phyloP scores from a whole-genome alignment of 805 yeast species.

The Vanderwaltozyma verrucispora region DNA sequence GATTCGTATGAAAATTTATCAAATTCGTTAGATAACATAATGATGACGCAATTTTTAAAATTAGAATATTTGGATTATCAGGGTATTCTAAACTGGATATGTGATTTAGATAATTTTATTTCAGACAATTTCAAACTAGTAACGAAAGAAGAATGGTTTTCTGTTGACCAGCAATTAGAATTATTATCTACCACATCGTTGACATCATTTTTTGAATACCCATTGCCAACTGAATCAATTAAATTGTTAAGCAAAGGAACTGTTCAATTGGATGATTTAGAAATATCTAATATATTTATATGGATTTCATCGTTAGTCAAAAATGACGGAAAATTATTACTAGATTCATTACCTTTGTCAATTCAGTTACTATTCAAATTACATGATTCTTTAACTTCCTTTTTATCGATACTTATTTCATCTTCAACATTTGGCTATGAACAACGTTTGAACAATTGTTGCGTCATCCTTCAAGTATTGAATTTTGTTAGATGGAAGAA shows the following conservation, averaged over 20 bases:
- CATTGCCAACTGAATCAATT: slow-evolving; percentile 11
- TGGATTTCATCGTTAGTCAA: slow-evolving; percentile 57
- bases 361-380: slow-evolving; percentile 55
- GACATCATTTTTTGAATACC: slow-evolving; percentile 40
- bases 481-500: slow-evolving; percentile 61
- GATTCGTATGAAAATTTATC: slow-evolving; percentile 12
- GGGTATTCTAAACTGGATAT: slow-evolving; percentile 51
- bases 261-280: slow-evolving; percentile 40
- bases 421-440: slow-evolving; percentile 49
- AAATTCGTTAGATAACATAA: slow-evolving; percentile 28
- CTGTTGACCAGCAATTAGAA: slow-evolving; percentile 64
- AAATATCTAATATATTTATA: slow-evolving; percentile 55
- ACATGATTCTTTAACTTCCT: slow-evolving; percentile 55
- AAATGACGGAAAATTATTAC: slow-evolving; percentile 28
- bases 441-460: slow-evolving; percentile 59
- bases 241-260: slow-evolving; percentile 15
- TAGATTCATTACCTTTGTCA: slow-evolving; percentile 53
- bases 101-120: slow-evolving; percentile 52
- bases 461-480: slow-evolving; percentile 51
- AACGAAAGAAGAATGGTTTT: slow-evolving; percentile 67
- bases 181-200: slow-evolving; percentile 48
- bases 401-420: slow-evolving; percentile 52
- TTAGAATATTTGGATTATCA: slow-evolving; percentile 17
- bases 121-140: slow-evolving; percentile 38
- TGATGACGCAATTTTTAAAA: slow-evolving; percentile 6